Percentiles rank a stretch among this genome's conserved stretches.
Evolutionary conservation across 768 basidiomycete species (phyloP).

Genomic region (Podaxis sp.): DNA sequence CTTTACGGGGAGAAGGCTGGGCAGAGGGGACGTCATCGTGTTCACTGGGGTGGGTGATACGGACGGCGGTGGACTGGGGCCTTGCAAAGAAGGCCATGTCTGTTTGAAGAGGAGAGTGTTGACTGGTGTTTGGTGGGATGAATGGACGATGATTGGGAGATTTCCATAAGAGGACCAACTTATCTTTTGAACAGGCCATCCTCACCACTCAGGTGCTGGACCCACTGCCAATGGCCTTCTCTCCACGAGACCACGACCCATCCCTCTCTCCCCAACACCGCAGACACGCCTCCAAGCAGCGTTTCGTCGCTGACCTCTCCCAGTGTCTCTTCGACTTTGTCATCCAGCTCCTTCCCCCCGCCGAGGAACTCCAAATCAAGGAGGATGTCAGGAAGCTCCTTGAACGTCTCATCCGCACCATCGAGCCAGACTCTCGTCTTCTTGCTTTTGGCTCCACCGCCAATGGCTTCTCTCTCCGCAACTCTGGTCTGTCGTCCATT

Average conservation of each 20-base stretch:
- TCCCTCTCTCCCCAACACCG: slow-evolving; percentile 33
- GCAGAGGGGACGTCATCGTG: slow-evolving; percentile 30
- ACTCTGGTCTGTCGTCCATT: slow-evolving; percentile 65
- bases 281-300: slow-evolving; percentile 50
- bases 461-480: slow-evolving; percentile 94
- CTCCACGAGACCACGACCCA: slow-evolving; percentile 27
- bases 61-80: slow-evolving; percentile 65
- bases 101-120: background rate
- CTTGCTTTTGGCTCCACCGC: slow-evolving; percentile 96
- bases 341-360: slow-evolving; percentile 84
- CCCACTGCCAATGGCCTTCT: background rate
- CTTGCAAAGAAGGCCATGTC: slow-evolving; percentile 71
- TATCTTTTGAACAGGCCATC: background rate
- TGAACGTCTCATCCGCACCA: slow-evolving; percentile 92
- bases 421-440: slow-evolving; percentile 88
- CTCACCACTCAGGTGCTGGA: background rate
- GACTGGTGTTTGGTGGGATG: background rate
- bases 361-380: slow-evolving; percentile 90
- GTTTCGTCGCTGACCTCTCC: slow-evolving; percentile 79
- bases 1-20: slow-evolving; percentile 44
- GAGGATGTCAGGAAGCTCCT: slow-evolving; percentile 95
- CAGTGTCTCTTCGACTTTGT: slow-evolving; percentile 94
- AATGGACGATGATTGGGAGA: background rate
- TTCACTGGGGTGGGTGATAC: slow-evolving; percentile 64
- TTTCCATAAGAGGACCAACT: background rate